Base-by-base conservation (phyloP, 805 yeast species). In the Lipomyces anomalus region DNA sequence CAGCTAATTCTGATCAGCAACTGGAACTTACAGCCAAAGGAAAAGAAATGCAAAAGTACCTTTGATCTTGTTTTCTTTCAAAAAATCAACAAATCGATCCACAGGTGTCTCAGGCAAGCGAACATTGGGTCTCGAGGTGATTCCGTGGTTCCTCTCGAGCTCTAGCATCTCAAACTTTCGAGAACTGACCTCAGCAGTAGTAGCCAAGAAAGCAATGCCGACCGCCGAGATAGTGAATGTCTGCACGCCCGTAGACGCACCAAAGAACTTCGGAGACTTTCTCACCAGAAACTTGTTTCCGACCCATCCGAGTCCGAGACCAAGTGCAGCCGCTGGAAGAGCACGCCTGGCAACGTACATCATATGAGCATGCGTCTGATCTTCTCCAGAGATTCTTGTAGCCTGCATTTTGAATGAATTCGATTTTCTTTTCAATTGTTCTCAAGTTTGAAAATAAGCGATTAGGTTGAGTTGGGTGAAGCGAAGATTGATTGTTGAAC, bases 1-100 rank as follows among this genome's bases (percentile, higher is more conserved):
- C 79, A 53, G 82, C 72, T 48, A 28, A 18, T 16, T 28, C 16
- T 13, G 16, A 28, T 13, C 32, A 13, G 17, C 41, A 66, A 66
- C 58, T 58, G 68, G 61, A 62, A 80, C 57, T 11, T 3, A 37
- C 38, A 28, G n/a, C n/a, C n/a, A n/a, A n/a, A n/a, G n/a, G n/a
- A n/a, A n/a, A n/a, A n/a, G n/a, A n/a, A n/a, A n/a, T n/a, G n/a
- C n/a, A n/a, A n/a, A n/a, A n/a, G n/a, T 24, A 47, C 50, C 43
- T 61, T 44, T 50, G 43, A 50, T 47, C 35, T 47, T 44, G 47
- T 50, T 48, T 29, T 44, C 46, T 34, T 42, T 38, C 5, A 44
- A 20, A 20, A 24, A 48, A 24, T 40, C 44, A 9, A 50, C 21
- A 6, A 38, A 43, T 20, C 42, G 34, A 38, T 50, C 55, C 6